These are phyloP conservation scores for Lactuca saligna DNA, from an alignment of 129 eudicot genomes.

Conservation along the genomic window DNA sequence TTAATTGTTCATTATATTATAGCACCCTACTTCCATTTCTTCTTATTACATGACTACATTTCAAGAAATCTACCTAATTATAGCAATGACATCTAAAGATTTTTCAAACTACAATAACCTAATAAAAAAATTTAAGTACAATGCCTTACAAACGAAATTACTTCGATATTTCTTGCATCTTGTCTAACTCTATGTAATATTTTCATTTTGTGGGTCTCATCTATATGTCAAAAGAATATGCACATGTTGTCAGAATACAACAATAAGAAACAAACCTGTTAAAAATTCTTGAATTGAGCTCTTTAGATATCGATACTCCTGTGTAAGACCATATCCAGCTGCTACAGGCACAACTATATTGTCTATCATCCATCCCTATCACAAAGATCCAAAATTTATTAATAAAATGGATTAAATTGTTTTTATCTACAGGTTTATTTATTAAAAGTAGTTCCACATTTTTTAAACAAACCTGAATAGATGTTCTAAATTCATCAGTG, in stretches of 20 bases:
- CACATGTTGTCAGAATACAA: background rate
- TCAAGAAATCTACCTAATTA: too few species aligned
- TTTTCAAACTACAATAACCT: too few species aligned
- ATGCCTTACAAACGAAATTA: too few species aligned
- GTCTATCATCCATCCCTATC: conserved; percentile 89
- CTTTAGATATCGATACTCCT: conserved; percentile 80
- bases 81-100: background rate
- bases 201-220: background rate
- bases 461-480: conserved; percentile 58
- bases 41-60: too few species aligned
- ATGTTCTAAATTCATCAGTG: conserved; percentile 42
- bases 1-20: background rate
- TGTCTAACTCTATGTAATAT: too few species aligned
- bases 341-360: conserved; percentile 87
- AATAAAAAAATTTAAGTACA: too few species aligned
- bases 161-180: too few species aligned
- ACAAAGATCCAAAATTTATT: conserved; percentile 1
- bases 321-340: conserved; percentile 65
- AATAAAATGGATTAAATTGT: background rate
- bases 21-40: too few species aligned
- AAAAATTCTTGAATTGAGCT: conserved; percentile 76
- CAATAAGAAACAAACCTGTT: conserved; percentile 56
- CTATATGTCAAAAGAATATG: background rate
- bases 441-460: background rate
- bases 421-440: background rate